A percentile compares a stretch with the other conserved stretches of the same genome.
phyloP scores from a whole-genome alignment of 2,329 filamentous ascomycete genomes.

The Colletotrichum caudatum region DNA sequence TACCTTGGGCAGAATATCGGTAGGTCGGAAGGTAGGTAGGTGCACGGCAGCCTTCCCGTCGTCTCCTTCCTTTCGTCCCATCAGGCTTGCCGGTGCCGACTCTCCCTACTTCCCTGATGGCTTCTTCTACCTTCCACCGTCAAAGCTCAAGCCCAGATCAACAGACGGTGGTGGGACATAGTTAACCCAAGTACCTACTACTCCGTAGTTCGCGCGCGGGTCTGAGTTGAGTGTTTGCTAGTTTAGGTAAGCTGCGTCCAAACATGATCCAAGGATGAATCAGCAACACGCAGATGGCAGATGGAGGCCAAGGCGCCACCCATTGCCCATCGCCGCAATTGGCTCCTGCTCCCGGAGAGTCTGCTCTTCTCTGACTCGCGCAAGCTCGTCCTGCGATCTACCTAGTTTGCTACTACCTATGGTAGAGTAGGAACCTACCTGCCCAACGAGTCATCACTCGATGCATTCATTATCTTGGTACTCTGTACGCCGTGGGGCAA shows the following conservation, averaged over 20 bases:
- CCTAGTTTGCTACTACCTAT: no score
- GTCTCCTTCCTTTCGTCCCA: background rate
- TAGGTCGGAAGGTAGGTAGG: no score
- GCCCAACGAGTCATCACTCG: no score
- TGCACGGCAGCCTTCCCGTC: background rate
- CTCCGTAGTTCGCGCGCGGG: background rate
- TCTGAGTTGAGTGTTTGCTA: constrained; percentile 17
- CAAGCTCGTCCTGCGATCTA: no score
- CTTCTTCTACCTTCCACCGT: background rate
- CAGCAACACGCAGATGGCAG: constrained; percentile 31
- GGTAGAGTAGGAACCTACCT: no score
- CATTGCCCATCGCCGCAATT: background rate
- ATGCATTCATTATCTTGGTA: background rate
- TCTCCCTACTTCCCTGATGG: background rate
- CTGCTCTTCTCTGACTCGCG: background rate
- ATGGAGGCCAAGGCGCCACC: constrained; percentile 16
- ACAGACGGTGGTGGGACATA: background rate
- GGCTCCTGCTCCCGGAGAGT: no score
- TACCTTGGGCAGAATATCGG: background rate
- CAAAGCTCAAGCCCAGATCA: background rate
- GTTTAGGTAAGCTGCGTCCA: constrained; percentile 21
- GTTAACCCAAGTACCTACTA: no score
- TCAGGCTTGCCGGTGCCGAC: background rate
- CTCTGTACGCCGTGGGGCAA: no score
- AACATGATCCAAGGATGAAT: constrained; percentile 33